phyloP scores from a whole-genome alignment of 2,329 filamentous ascomycete species.

The Curvularia verruculosa region DNA sequence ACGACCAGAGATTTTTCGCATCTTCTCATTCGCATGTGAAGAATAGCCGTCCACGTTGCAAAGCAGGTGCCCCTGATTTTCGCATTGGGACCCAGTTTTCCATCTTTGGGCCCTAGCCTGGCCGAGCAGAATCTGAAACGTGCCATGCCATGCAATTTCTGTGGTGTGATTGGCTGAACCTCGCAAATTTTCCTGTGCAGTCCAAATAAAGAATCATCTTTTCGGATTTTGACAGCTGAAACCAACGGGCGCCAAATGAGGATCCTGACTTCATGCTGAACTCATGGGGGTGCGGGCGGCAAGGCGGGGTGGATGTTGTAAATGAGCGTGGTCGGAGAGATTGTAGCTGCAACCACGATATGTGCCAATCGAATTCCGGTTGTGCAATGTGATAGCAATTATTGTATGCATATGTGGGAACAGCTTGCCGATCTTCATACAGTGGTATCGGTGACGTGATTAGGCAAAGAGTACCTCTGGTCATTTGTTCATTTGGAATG shows the following conservation, averaged over 20 bases:
- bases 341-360: background rate
- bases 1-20: background rate
- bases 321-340: background rate
- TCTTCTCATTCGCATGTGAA: background rate
- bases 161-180: background rate
- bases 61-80: background rate
- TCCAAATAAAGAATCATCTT: background rate
- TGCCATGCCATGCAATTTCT: background rate
- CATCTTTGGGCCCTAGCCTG: background rate
- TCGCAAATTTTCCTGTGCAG: background rate
- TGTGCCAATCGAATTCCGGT: background rate
- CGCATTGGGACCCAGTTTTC: background rate
- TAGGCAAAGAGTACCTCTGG: background rate
- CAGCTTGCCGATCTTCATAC: background rate
- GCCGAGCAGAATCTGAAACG: conserved; percentile 5
- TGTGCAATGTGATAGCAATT: background rate
- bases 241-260: background rate
- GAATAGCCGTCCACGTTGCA: background rate
- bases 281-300: background rate
- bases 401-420: background rate
- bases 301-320: background rate
- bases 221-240: background rate
- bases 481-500: background rate
- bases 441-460: background rate
- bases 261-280: conserved; percentile 1